Evolutionary conservation across 306 rosid genomes (phyloP).

Genomic region (Lathyrus oleraceus): DNA sequence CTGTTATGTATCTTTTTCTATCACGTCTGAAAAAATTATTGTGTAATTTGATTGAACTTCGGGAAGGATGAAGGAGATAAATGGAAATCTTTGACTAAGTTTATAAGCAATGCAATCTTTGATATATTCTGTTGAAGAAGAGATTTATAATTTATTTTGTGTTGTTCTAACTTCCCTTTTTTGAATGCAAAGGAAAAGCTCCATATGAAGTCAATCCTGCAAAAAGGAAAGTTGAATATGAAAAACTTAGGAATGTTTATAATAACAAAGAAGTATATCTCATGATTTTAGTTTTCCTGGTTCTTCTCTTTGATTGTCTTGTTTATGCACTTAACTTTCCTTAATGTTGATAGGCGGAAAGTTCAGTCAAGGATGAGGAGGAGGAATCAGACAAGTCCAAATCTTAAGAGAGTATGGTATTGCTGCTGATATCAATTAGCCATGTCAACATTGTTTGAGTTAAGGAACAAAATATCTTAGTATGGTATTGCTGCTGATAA

Average conservation of each 20-base stretch:
- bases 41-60: constrained; percentile 53
- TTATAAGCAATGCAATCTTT: constrained; percentile 50
- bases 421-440: too few species aligned
- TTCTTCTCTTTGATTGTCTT: constrained; percentile 16
- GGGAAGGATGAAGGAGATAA: constrained; percentile 94
- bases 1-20: background rate
- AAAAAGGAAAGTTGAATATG: constrained; percentile 65
- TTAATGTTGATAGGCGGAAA: constrained; percentile 43
- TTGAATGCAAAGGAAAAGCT: constrained; percentile 65
- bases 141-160: constrained; percentile 13
- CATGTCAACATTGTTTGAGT: too few species aligned
- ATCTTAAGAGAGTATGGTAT: constrained; percentile 43
- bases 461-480: too few species aligned
- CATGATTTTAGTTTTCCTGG: constrained; percentile 25
- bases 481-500: too few species aligned
- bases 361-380: constrained; percentile 52
- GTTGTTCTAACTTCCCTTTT: constrained; percentile 18
- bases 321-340: constrained; percentile 15
- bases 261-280: constrained; percentile 72
- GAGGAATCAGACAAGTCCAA: constrained; percentile 69
- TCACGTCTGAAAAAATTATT: constrained; percentile 3
- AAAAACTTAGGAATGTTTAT: constrained; percentile 61
- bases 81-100: constrained; percentile 75
- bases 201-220: constrained; percentile 82
- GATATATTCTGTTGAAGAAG: constrained; percentile 23